These are phyloP conservation scores for Austroboletus niveus DNA, from an alignment of 1,284 basidiomycete species.

Conservation along the genomic window DNA sequence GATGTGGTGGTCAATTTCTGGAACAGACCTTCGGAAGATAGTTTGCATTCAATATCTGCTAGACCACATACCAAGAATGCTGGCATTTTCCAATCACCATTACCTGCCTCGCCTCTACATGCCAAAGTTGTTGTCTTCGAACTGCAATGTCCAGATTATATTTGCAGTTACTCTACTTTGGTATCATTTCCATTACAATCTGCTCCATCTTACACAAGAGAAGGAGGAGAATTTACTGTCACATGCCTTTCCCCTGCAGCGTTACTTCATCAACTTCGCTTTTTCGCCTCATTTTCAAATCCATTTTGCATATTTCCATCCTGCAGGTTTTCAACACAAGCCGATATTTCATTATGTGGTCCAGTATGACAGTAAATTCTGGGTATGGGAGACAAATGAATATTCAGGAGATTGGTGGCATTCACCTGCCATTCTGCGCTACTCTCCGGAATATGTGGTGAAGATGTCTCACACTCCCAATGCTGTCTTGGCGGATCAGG, in stretches of 20 bases:
- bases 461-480: slow-evolving; percentile 28
- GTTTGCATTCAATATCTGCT: no score
- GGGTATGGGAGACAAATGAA: no score
- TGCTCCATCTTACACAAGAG: background rate
- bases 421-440: no score
- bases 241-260: background rate
- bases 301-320: no score
- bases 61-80: no score
- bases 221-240: background rate
- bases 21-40: no score
- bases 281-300: background rate
- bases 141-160: slow-evolving; percentile 1
- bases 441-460: no score
- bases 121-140: slow-evolving; percentile 7
- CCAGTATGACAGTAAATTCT: background rate
- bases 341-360: background rate
- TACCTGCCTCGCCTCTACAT: background rate
- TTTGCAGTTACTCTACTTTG: background rate
- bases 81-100: background rate
- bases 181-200: background rate
- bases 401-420: no score
- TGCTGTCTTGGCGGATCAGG: slow-evolving; percentile 33
- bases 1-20: background rate
- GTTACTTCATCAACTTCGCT: background rate
- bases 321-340: background rate